Evolutionary conservation across 139 green algal genomes (phyloP), one percentile per base, ranked within the genome.

Genomic region (Chlamydomonas sphaeroides): DNA sequence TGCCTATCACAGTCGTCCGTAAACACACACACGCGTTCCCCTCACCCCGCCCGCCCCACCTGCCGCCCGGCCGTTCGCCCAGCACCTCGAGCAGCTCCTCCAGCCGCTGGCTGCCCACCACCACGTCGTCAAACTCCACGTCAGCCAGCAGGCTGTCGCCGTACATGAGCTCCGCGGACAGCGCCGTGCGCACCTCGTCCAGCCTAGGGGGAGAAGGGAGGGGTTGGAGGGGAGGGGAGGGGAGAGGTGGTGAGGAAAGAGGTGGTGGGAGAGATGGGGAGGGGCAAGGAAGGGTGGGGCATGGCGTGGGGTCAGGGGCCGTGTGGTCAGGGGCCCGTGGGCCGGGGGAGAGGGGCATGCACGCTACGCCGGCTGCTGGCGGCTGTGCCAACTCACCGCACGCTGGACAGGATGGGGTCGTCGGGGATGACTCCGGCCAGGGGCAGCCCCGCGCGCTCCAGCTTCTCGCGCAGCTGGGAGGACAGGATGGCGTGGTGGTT

Each of bases 391-490:
- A 7, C 76, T 30, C 78, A 89, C 59, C 91, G 70, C 1, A 94
- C 80, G 2, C 84, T 86, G 20, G 84, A 71, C 30, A 97, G 90
- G 7, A 92, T 68, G 17, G 78, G 66, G 67, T 96, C 90, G 25
- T 85, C 69, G 0, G 93, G 94, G 35, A 97, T 74, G 20, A 68
- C 92, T 21, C 94, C 94, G n/a, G 86, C 82, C 59, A 94, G 86
- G n/a, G 88, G 76, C 65, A 97, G 82, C 35, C 89, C 88, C 3
- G 70, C 82, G 32, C 63, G 38, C 25, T 75, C 75, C n/a, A 88
- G 57, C 33, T 53, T 66, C 7, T 39, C 74, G 1, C n/a, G n/a
- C 41, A 84, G 71, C 39, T 79, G 21, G 1, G 32, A 30, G 35
- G 42, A 32, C 62, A 74, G 21, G 38, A 66, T 38, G 23, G 62